phyloP scores from a whole-genome alignment of 192 early-diverging fungal genomes.

The Geosiphon pyriformis region DNA sequence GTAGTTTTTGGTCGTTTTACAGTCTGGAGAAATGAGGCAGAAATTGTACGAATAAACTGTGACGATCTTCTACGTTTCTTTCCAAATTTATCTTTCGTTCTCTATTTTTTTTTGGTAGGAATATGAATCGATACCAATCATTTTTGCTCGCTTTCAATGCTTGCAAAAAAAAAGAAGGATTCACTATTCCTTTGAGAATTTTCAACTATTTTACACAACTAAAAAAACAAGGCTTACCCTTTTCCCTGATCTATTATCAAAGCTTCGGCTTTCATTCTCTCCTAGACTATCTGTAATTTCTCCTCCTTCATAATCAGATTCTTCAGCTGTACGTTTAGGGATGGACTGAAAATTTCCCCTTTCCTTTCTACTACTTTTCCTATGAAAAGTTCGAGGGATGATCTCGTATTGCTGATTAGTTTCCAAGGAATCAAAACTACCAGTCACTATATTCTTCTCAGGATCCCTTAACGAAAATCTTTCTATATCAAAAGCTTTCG shows the following conservation, averaged over 20 bases:
- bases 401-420: not conserved
- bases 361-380: not conserved
- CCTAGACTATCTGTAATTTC: not conserved
- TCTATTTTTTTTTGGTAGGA: too few relatives aligned
- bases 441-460: constrained; percentile 3
- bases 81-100: not conserved
- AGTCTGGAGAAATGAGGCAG: not conserved
- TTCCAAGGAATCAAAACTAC: constrained; percentile 10
- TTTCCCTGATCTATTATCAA: not conserved
- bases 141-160: too few relatives aligned
- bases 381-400: not conserved
- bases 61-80: not conserved
- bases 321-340: not conserved
- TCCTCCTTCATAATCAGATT: not conserved
- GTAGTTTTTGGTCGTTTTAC: not conserved
- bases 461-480: constrained; percentile 1
- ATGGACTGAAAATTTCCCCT: not conserved
- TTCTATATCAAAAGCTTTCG: constrained; percentile 6
- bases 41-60: not conserved
- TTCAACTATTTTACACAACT: too few relatives aligned
- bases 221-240: too few relatives aligned
- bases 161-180: too few relatives aligned
- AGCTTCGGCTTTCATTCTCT: not conserved
- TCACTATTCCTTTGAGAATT: too few relatives aligned
- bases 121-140: too few relatives aligned